A percentile compares a stretch with the other conserved stretches of the same genome.
Evolutionary conservation across 208 protist species (phyloP).

Genomic region (Leishmania mexicana): DNA sequence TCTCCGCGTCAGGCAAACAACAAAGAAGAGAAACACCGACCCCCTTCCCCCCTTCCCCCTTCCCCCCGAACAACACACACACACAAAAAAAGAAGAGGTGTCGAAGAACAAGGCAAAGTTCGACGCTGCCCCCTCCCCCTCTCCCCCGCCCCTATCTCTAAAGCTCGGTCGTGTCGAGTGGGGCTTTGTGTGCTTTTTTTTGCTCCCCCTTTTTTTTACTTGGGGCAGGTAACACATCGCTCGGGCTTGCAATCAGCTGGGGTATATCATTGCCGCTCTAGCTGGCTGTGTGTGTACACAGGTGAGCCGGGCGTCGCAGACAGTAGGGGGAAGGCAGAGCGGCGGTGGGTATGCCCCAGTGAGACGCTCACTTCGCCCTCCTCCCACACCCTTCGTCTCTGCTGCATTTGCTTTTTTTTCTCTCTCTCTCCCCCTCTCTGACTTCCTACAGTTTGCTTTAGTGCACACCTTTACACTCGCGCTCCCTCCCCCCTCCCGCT

Average conservation of each 20-base stretch:
- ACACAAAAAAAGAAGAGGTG: too few species aligned
- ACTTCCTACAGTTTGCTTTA: not conserved
- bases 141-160: not conserved
- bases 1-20: not conserved
- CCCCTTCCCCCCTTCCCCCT: too few species aligned
- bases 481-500: too few species aligned
- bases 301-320: not conserved
- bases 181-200: not conserved
- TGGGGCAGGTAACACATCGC: not conserved
- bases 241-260: not conserved
- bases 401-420: not conserved
- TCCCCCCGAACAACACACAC: too few species aligned
- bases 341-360: not conserved
- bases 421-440: not conserved
- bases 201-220: not conserved
- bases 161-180: not conserved
- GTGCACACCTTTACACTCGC: not conserved
- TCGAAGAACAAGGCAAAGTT: too few species aligned
- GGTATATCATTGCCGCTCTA: not conserved
- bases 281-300: not conserved
- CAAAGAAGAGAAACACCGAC: not conserved
- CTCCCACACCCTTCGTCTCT: not conserved
- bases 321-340: conserved; percentile 8
- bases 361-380: not conserved
- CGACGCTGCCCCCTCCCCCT: too few species aligned